Conservation (phyloP, 75 land plant species). For the Sequoiadendron giganteum region DNA sequence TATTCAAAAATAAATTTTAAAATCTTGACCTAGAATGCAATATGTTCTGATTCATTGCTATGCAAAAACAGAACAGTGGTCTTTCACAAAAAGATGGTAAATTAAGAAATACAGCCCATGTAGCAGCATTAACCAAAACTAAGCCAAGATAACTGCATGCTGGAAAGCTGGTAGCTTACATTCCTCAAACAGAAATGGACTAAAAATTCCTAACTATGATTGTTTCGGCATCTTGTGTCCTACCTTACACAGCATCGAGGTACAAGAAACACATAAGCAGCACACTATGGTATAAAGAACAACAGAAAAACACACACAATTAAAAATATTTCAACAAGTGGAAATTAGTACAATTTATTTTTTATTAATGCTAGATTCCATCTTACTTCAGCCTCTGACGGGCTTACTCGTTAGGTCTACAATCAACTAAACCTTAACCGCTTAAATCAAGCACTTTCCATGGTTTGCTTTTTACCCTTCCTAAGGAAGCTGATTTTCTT, state of each 20-base stretch:
- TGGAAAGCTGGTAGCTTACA: not conserved
- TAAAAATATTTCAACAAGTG: too few relatives aligned
- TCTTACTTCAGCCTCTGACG: too few relatives aligned
- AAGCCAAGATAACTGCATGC: not conserved
- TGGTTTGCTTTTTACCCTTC: constrained; percentile 47
- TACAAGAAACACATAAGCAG: too few relatives aligned
- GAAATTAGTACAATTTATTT: too few relatives aligned
- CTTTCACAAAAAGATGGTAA: not conserved
- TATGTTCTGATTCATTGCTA: not conserved
- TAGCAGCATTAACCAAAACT: not conserved
- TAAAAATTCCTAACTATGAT: not conserved
- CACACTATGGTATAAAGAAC: too few relatives aligned
- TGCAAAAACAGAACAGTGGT: not conserved
- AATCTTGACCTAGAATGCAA: not conserved
- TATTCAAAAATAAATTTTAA: too few relatives aligned
- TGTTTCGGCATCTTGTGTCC: not conserved
- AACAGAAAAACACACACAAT: too few relatives aligned
- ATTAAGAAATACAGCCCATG: not conserved
- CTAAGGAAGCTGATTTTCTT: too few relatives aligned
- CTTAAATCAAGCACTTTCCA: constrained; percentile 56
- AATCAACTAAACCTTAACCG: too few relatives aligned
- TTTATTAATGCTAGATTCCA: too few relatives aligned
- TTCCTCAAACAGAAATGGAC: not conserved
- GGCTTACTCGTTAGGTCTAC: too few relatives aligned
- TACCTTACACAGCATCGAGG: not conserved